Evolutionary conservation across 495 filamentous ascomycete species (phyloP), one percentile per base, ranked within the genome.

Genomic region (Achaetomiella virescens): DNA sequence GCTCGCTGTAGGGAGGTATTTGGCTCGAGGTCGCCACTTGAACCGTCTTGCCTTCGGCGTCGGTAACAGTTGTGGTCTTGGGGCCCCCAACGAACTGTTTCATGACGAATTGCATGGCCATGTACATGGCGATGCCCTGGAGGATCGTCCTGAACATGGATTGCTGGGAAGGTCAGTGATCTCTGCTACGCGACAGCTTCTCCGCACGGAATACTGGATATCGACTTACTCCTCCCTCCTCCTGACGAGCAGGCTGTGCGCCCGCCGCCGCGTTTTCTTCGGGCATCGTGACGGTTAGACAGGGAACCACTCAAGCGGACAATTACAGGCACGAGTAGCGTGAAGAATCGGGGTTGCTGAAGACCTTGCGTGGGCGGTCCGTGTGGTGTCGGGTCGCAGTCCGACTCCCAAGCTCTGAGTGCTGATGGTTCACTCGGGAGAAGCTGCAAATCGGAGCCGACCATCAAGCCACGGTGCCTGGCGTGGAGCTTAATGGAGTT

Each of bases 1-100:
- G 83, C 57, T 83, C 78, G 36, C 75, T 72, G 65, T 84, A 95
- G 21, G 83, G 70, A 15, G 89, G 85, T 37, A 91, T 80, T 15
- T 68, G 72, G 48, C 69, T 69, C 45, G 71, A 70, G 58, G 71
- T 70, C 27, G 72, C 67, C 33, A 77, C 69, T 47, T 72, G 70
- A 59, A 77, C 64, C 10, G 67, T 55, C 33, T 75, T 72, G 21
- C 75, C 78, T 29, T 70, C 70, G 58, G 80, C 68, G 59, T 79
- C 75, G 44, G 68, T 74, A 33, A 78, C 65, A 12, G 66, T 66
- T 2, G 77, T 71, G 35, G 69, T 79, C 52, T 69, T 71, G 36
- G 70, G 68, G 58, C 79, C 77, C 24, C 78, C 79, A 14, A 68
- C 59, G 51, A 73, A 66, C 59, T 76, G 72, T 55, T 73, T 75